Conservation (phyloP, 1,139 yeast genomes). For the Groenewaldozyma auringiensis region DNA sequence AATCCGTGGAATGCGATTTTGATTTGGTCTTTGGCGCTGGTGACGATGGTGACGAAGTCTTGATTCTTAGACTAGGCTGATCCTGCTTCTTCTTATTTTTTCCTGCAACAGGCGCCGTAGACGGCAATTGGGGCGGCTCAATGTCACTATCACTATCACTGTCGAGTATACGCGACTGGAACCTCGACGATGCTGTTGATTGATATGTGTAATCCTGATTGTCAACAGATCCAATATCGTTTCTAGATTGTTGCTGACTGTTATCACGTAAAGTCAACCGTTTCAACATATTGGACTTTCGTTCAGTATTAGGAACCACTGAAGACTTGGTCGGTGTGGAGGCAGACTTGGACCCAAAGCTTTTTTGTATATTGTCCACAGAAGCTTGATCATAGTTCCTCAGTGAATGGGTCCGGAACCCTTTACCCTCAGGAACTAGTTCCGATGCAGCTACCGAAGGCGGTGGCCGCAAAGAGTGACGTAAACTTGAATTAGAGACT, state of each 20-base stretch:
- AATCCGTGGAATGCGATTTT: background rate
- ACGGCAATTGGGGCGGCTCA: slow-evolving; percentile 1
- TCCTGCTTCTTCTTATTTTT: background rate
- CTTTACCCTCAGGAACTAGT: background rate
- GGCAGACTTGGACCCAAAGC: background rate
- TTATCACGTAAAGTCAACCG: slow-evolving; percentile 8
- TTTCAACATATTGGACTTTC: slow-evolving; percentile 3
- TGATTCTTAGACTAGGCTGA: background rate
- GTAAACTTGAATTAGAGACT: background rate
- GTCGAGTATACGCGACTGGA: slow-evolving; percentile 31
- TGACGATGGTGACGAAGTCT: background rate
- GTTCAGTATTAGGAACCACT: background rate
- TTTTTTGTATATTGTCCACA: background rate
- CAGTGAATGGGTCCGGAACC: slow-evolving; percentile 5
- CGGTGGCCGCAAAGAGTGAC: background rate
- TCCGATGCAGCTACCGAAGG: background rate
- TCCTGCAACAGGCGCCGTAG: background rate
- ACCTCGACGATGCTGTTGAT: slow-evolving; percentile 11
- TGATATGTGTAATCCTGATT: background rate
- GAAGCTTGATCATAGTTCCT: background rate
- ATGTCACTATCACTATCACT: slow-evolving; percentile 30
- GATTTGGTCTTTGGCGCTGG: slow-evolving; percentile 2
- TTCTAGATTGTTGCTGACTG: background rate
- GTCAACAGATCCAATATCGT: background rate
- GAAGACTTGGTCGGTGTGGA: background rate